phyloP scores from a whole-genome alignment of 306 rosid species.

The Sophora flavescens region DNA sequence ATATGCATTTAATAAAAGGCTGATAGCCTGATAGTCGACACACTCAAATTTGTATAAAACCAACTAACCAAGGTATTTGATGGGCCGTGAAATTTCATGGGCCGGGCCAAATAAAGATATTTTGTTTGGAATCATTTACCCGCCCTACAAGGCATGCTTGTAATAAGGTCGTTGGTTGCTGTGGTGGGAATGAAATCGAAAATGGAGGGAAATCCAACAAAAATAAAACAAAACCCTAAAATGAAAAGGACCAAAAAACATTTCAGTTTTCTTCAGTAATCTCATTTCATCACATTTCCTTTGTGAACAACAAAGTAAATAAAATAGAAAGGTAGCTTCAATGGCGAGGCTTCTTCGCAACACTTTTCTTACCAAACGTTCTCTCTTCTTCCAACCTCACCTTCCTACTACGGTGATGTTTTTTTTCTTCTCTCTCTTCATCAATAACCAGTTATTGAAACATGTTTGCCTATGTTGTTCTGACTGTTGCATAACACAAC shows the following conservation, averaged over 20 bases:
- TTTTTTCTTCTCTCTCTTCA: background rate
- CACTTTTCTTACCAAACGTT: slow-evolving; percentile 59
- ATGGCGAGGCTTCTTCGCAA: slow-evolving; percentile 86
- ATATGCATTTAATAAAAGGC: too few relatives aligned
- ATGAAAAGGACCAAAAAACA: too few relatives aligned
- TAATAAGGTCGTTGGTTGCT: too few relatives aligned
- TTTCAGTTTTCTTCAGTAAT: slow-evolving; percentile 5
- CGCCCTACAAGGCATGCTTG: too few relatives aligned
- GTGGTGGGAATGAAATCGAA: slow-evolving; percentile 2
- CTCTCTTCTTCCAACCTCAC: slow-evolving; percentile 52
- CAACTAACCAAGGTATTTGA: too few relatives aligned
- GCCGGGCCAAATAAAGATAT: too few relatives aligned
- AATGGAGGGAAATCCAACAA: slow-evolving; percentile 45
- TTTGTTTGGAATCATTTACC: too few relatives aligned
- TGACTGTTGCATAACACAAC: background rate
- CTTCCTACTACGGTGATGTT: slow-evolving; percentile 38
- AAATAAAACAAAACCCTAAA: background rate
- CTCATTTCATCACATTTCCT: slow-evolving; percentile 2
- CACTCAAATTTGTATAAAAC: too few relatives aligned
- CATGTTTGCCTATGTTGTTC: background rate
- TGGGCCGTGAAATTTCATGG: too few relatives aligned
- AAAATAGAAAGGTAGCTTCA: slow-evolving; percentile 29
- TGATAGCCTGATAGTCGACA: too few relatives aligned
- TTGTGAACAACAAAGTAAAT: slow-evolving; percentile 10
- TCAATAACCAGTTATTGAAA: background rate